These are phyloP conservation scores for Rhodotorula kratochvilovae DNA, from an alignment of 768 basidiomycete species.

Conservation along the genomic window DNA sequence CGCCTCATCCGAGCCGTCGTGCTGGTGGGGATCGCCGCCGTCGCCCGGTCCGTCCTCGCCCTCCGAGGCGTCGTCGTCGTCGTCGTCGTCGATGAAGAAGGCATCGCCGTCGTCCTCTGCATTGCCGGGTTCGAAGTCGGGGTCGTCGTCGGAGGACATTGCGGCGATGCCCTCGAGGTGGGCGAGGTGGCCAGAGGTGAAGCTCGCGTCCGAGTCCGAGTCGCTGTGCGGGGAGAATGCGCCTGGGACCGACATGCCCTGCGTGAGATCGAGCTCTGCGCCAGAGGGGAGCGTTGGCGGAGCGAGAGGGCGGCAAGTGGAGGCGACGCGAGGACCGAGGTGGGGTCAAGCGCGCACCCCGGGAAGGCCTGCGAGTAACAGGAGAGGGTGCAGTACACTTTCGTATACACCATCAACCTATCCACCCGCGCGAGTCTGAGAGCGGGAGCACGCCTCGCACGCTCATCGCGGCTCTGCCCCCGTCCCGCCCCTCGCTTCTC, in stretches of 20 bases:
- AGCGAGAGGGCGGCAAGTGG: background rate
- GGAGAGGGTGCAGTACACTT: background rate
- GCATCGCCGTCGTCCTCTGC: background rate
- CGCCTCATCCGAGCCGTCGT: slow-evolving; percentile 12
- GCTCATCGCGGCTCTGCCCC: background rate
- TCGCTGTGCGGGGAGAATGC: background rate
- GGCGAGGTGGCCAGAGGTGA: background rate
- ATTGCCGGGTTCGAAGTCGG: background rate
- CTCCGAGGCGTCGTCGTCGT: slow-evolving; percentile 13
- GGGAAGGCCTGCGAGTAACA: background rate
- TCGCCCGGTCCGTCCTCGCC: background rate
- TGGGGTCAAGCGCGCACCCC: background rate
- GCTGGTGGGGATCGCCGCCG: slow-evolving; percentile 18
- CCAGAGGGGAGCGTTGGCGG: no score
- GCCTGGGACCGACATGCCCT: slow-evolving; percentile 9
- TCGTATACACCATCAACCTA: background rate
- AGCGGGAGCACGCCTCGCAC: background rate
- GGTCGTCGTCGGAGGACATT: slow-evolving; percentile 2
- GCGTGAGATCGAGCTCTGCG: background rate
- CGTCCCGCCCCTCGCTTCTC: background rate
- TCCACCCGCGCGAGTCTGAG: no score
- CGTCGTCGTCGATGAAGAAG: slow-evolving; percentile 6
- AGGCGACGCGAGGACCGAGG: background rate
- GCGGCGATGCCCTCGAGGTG: background rate
- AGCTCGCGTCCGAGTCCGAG: background rate